Conservation (phyloP, 2,329 filamentous ascomycete species). For the Pseudogymnoascus pannorum region DNA sequence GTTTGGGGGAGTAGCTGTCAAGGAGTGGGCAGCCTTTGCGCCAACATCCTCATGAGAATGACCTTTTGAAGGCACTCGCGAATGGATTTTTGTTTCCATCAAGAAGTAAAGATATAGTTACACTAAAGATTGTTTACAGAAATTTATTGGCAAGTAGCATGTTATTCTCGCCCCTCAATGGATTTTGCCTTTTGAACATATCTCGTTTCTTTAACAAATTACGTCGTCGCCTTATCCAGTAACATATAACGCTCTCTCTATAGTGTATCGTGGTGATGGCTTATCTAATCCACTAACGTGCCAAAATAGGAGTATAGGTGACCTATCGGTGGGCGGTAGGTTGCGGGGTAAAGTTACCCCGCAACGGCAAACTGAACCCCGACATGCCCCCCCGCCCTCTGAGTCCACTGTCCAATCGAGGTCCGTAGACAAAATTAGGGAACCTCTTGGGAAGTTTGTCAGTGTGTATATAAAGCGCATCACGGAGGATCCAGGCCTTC, state of each 20-base stretch:
- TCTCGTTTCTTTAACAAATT: neutral
- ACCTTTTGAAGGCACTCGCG: neutral
- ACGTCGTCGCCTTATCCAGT: neutral
- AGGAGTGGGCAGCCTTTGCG: constrained; percentile 15
- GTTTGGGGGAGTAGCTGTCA: neutral
- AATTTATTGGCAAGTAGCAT: neutral
- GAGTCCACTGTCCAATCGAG: neutral
- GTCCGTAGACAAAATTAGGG: neutral
- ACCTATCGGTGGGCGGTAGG: neutral
- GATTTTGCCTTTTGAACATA: neutral
- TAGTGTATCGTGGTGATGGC: no score
- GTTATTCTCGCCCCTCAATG: neutral
- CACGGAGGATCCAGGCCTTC: neutral
- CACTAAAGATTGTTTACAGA: no score
- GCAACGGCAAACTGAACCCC: neutral
- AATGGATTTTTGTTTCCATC: no score
- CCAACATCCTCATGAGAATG: neutral
- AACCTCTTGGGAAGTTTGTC: neutral
- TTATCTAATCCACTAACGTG: neutral
- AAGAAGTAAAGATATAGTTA: neutral
- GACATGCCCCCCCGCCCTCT: neutral
- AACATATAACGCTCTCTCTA: neutral
- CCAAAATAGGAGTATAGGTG: neutral
- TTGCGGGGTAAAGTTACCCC: no score
- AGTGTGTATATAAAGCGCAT: neutral